Conservation (phyloP, 164 flowering plant genomes). For the Umbilicus rupestris region DNA sequence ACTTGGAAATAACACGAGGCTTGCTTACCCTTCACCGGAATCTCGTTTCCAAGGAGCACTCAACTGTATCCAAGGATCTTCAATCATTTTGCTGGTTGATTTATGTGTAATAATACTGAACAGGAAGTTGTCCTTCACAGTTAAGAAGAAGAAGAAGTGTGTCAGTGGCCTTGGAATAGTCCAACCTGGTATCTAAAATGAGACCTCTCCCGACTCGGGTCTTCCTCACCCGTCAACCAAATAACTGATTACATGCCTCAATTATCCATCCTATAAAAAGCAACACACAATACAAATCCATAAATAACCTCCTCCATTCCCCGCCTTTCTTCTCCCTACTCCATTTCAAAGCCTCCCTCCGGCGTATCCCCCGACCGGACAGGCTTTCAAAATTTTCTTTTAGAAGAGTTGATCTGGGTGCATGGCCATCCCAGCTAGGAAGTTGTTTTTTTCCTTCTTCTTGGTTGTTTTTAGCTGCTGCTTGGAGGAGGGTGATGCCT, state of each 20-base stretch:
- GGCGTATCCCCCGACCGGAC: not conserved
- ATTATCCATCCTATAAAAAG: not conserved
- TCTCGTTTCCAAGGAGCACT: too few species aligned
- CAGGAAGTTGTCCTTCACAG: not conserved
- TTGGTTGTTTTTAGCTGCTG: not conserved
- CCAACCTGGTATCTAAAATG: slow-evolving; percentile 3
- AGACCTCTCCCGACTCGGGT: not conserved
- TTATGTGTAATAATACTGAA: too few species aligned
- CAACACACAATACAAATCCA: not conserved
- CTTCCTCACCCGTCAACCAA: not conserved
- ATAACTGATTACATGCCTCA: not conserved
- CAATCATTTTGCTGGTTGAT: too few species aligned
- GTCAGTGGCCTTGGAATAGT: too few species aligned
- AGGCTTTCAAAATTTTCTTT: not conserved
- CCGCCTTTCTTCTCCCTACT: not conserved
- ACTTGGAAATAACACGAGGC: too few species aligned
- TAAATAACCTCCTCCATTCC: not conserved
- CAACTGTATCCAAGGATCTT: too few species aligned
- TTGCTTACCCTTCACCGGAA: too few species aligned
- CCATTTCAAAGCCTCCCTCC: not conserved
- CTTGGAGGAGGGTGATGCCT: not conserved
- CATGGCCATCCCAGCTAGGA: slow-evolving; percentile 1
- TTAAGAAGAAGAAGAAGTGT: too few species aligned
- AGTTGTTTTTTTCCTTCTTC: not conserved
- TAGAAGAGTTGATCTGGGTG: not conserved